Evolutionary conservation across 2,329 filamentous ascomycete genomes (phyloP).

Genomic region (Sporothrix humicola): DNA sequence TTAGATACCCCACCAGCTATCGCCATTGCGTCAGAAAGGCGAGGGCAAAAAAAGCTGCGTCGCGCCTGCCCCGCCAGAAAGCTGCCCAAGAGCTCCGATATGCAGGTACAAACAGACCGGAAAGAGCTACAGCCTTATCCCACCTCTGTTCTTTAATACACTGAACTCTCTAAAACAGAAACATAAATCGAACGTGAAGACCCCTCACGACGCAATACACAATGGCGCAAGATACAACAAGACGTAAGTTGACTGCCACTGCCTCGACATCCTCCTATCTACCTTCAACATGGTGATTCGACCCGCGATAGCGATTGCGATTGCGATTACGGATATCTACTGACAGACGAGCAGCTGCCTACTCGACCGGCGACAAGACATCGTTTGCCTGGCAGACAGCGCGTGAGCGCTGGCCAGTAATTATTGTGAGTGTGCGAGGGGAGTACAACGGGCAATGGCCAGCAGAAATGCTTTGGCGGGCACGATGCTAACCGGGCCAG

Average conservation of each 20-base stretch:
- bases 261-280: too few species aligned
- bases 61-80: slow-evolving; percentile 15
- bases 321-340: background rate
- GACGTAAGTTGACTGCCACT: slow-evolving; percentile 3
- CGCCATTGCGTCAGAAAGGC: slow-evolving; percentile 17
- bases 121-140: slow-evolving; percentile 18
- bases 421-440: slow-evolving; percentile 65
- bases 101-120: background rate
- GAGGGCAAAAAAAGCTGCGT: background rate
- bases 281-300: too few species aligned
- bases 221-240: slow-evolving; percentile 4
- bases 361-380: slow-evolving; percentile 77
- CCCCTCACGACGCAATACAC: background rate
- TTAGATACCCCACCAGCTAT: background rate
- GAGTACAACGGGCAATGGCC: background rate
- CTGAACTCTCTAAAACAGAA: background rate
- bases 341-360: slow-evolving; percentile 48
- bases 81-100: background rate
- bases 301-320: too few species aligned
- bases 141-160: background rate
- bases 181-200: too few species aligned
- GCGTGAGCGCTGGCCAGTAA: slow-evolving; percentile 88
- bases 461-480: background rate
- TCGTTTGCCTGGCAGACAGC: slow-evolving; percentile 90
- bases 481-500: slow-evolving; percentile 51